Conservation (phyloP, 805 yeast genomes). For the Yamadazyma sp. region DNA sequence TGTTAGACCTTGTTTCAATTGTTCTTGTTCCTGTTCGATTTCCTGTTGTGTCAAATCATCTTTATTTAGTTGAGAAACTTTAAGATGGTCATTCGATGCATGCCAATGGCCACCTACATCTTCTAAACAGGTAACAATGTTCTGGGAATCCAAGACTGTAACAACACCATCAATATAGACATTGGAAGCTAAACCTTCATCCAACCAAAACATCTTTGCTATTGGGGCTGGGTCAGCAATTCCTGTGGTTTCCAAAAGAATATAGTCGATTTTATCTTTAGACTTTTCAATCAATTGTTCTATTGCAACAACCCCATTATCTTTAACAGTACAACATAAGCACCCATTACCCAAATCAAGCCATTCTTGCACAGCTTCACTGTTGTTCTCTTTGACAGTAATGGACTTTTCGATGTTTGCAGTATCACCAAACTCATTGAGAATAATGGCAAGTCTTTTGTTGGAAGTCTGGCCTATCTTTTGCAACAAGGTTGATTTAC, state of each 20-base stretch:
- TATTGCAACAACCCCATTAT: constrained; percentile 90
- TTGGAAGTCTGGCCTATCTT: constrained; percentile 67
- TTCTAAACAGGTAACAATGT: constrained; percentile 61
- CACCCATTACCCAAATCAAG: constrained; percentile 96
- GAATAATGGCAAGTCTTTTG: constrained; percentile 78
- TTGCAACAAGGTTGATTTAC: constrained; percentile 84
- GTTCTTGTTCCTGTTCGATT: constrained; percentile 29
- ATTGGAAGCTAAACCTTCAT: constrained; percentile 78
- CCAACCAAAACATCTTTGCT: constrained; percentile 97
- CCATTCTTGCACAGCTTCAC: constrained; percentile 79
- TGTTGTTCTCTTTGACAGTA: constrained; percentile 56
- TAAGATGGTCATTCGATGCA: constrained; percentile 31
- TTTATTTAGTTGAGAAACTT: constrained; percentile 15
- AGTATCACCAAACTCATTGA: constrained; percentile 92
- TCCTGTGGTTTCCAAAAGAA: constrained; percentile 92
- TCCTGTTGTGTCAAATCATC: constrained; percentile 22
- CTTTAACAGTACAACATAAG: constrained; percentile 93
- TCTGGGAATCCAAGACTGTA: constrained; percentile 77
- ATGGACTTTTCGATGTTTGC: constrained; percentile 85
- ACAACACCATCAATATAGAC: constrained; percentile 90
- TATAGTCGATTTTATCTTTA: constrained; percentile 78
- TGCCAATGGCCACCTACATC: constrained; percentile 77
- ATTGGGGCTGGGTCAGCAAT: constrained; percentile 98
- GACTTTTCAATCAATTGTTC: constrained; percentile 76
- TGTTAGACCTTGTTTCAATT: constrained; percentile 47